Percentiles rank a stretch among this genome's conserved stretches.
Evolutionary conservation across 768 basidiomycete genomes (phyloP).

Genomic region (Lactifluus volemus): DNA sequence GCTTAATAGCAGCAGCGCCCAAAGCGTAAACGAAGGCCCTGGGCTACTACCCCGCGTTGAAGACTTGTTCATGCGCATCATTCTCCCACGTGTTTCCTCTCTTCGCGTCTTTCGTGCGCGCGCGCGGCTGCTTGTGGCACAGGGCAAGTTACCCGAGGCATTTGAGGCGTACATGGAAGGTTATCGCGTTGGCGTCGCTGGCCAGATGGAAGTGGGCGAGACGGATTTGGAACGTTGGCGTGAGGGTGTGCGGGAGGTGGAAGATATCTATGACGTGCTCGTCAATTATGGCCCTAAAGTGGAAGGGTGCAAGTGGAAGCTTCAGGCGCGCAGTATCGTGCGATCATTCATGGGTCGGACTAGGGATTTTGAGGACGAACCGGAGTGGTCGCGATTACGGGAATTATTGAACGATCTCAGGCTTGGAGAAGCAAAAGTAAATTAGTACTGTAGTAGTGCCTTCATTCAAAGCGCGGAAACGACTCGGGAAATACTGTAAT

Average conservation of each 20-base stretch:
- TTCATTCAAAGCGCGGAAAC: too few species aligned
- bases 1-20: constrained; percentile 25
- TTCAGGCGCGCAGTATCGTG: constrained; percentile 80
- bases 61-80: constrained; percentile 63
- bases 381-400: constrained; percentile 67
- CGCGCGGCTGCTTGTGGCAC: constrained; percentile 70
- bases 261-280: constrained; percentile 77
- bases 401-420: constrained; percentile 59
- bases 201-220: constrained; percentile 56
- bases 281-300: constrained; percentile 73
- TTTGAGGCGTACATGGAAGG: constrained; percentile 78
- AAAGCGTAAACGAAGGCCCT: constrained; percentile 53
- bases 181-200: constrained; percentile 64
- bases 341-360: constrained; percentile 85
- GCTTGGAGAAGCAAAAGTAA: constrained; percentile 24
- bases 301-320: constrained; percentile 60
- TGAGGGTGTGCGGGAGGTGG: constrained; percentile 69
- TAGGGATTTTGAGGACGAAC: constrained; percentile 79
- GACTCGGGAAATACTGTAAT: too few species aligned
- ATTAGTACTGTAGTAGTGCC: too few species aligned
- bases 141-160: constrained; percentile 64
- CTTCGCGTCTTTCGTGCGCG: constrained; percentile 77
- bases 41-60: constrained; percentile 60
- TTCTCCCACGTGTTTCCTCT: constrained; percentile 76
- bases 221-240: constrained; percentile 61